These are phyloP conservation scores for Fusarium piperis DNA, from an alignment of 2,329 filamentous ascomycete species.

Conservation along the genomic window DNA sequence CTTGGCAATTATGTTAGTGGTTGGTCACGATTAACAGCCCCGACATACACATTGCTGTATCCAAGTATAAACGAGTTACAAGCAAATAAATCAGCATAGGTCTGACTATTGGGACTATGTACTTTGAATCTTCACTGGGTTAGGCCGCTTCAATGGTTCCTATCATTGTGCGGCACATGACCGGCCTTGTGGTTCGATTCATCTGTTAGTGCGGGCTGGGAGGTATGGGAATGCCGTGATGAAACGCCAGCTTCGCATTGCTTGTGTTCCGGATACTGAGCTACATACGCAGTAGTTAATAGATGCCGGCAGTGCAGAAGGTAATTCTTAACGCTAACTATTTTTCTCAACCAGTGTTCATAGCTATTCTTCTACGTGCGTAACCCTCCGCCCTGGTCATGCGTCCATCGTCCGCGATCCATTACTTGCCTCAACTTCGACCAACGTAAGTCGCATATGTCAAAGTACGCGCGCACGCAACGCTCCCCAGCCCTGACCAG, in stretches of 20 bases:
- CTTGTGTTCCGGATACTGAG: not conserved
- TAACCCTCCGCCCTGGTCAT: not conserved
- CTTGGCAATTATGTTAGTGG: not conserved
- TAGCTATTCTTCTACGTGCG: not conserved
- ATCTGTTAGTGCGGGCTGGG: not conserved
- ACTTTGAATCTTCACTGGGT: not conserved
- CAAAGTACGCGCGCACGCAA: not conserved
- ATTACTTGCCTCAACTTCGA: not conserved
- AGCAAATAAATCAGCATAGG: not conserved
- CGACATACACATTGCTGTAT: not conserved
- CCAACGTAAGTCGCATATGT: not conserved
- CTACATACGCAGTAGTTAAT: not conserved
- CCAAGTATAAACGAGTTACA: not conserved
- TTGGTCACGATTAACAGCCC: not conserved
- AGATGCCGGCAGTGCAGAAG: not conserved
- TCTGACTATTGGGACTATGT: not conserved
- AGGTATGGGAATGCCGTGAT: not conserved
- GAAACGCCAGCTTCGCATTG: not conserved
- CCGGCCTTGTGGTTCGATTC: not conserved
- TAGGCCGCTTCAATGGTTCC: not conserved
- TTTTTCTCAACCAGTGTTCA: not conserved
- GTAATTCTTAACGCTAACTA: not conserved
- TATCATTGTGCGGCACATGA: not conserved
- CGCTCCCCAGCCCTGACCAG: not conserved
- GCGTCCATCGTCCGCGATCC: not conserved